Conservation (phyloP, 495 filamentous ascomycete genomes). For the Polyplosphaeria fusca region DNA sequence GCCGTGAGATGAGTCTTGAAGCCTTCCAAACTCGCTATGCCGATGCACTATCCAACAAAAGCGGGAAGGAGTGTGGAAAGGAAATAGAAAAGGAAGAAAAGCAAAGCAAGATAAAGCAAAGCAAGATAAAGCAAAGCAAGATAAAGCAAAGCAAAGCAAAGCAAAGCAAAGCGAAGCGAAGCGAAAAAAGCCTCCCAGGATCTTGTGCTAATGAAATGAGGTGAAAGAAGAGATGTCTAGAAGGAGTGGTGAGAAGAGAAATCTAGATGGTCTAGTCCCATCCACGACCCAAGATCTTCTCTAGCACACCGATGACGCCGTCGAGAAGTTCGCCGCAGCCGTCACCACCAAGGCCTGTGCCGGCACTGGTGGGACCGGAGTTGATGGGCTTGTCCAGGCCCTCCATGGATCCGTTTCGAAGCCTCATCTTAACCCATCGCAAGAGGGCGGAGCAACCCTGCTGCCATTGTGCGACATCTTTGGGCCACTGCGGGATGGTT, state of each 20-base stretch:
- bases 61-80: conserved; percentile 5
- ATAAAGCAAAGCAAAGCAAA: too few species aligned
- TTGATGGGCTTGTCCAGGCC: conserved; percentile 21
- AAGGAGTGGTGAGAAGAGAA: too few species aligned
- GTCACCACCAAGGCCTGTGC: conserved; percentile 24
- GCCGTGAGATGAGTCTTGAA: not conserved
- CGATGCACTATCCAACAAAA: conserved; percentile 31
- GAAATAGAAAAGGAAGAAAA: not conserved
- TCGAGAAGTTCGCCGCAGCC: conserved; percentile 28
- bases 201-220: too few species aligned
- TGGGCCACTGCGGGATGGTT: conserved; percentile 21
- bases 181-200: too few species aligned
- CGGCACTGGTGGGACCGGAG: conserved; percentile 19
- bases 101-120: not conserved
- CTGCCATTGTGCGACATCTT: conserved; percentile 30
- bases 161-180: too few species aligned
- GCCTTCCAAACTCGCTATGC: conserved; percentile 15
- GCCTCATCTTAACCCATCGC: conserved; percentile 34
- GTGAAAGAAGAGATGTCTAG: too few species aligned
- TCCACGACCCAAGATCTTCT: conserved; percentile 27
- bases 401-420: conserved; percentile 24
- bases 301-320: conserved; percentile 23
- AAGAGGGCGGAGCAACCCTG: conserved; percentile 28
- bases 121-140: too few species aligned
- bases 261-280: conserved; percentile 30